Evolutionary conservation across 2,329 filamentous ascomycete genomes (phyloP).

Genomic region (Lasiodiplodia hormozganensis): DNA sequence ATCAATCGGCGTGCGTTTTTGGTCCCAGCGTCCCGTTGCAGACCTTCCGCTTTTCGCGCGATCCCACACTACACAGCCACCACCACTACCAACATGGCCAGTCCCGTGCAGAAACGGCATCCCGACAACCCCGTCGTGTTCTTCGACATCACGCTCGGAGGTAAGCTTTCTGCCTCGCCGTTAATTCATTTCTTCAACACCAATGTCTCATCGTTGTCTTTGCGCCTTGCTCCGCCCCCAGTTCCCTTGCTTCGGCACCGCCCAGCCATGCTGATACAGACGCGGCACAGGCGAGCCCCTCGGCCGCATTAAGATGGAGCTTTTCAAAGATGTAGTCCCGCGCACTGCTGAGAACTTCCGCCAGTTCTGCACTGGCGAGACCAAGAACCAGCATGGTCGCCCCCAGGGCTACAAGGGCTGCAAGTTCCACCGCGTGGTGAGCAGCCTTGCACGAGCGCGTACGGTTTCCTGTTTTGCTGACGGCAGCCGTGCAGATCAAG

Average conservation of each 20-base stretch:
- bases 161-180: slow-evolving; percentile 53
- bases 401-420: slow-evolving; percentile 93
- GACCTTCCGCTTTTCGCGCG: slow-evolving; percentile 20
- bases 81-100: slow-evolving; percentile 21
- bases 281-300: slow-evolving; percentile 74
- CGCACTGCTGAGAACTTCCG: slow-evolving; percentile 96
- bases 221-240: slow-evolving; percentile 21
- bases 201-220: not conserved
- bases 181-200: slow-evolving; percentile 1
- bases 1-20: not conserved
- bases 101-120: slow-evolving; percentile 18
- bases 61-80: slow-evolving; percentile 20
- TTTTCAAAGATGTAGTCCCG: slow-evolving; percentile 84
- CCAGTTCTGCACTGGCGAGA: slow-evolving; percentile 95
- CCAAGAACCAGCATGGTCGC: slow-evolving; percentile 75
- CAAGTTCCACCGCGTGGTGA: slow-evolving; percentile 91
- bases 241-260: not conserved
- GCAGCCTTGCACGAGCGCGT: slow-evolving; percentile 39
- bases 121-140: slow-evolving; percentile 64
- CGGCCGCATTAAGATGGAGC: slow-evolving; percentile 86
- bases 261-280: slow-evolving; percentile 18
- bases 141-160: slow-evolving; percentile 81
- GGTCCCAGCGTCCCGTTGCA: not conserved
- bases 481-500: slow-evolving; percentile 69
- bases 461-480: slow-evolving; percentile 17